Conservation (phyloP, 202 grass and related monocot genomes). For the Digitaria exilis region DNA sequence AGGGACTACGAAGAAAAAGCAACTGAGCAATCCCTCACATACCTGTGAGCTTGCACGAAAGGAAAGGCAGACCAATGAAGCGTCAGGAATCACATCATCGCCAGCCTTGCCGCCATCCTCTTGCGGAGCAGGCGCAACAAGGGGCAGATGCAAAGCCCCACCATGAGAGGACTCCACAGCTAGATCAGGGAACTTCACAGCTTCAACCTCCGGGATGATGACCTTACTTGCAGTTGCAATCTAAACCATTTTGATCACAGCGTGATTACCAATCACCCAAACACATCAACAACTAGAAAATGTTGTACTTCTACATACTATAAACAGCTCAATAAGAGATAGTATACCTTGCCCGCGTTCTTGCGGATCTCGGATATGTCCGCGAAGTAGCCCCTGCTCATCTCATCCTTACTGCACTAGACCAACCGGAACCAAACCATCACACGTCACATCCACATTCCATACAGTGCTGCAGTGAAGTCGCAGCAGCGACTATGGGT, state of each 20-base stretch:
- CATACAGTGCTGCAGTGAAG: background rate
- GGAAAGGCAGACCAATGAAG: slow-evolving; percentile 78
- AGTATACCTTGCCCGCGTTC: slow-evolving; percentile 81
- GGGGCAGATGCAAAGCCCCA: slow-evolving; percentile 53
- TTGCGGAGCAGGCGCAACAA: slow-evolving; percentile 2
- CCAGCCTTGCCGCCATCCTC: background rate
- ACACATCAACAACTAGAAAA: background rate
- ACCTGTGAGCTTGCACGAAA: slow-evolving; percentile 95
- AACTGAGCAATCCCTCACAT: background rate
- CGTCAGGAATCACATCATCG: slow-evolving; percentile 41
- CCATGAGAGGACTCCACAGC: slow-evolving; percentile 50
- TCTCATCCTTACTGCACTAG: slow-evolving; percentile 73
- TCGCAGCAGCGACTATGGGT: background rate
- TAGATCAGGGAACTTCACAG: slow-evolving; percentile 75
- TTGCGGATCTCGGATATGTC: slow-evolving; percentile 76
- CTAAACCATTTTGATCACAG: slow-evolving; percentile 36
- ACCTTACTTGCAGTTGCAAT: slow-evolving; percentile 61
- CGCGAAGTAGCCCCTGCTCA: slow-evolving; percentile 69
- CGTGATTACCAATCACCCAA: background rate
- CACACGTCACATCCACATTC: background rate
- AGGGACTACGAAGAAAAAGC: background rate
- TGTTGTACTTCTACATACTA: background rate
- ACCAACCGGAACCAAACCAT: slow-evolving; percentile 30
- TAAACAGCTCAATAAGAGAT: background rate
- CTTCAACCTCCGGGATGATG: slow-evolving; percentile 50